A percentile compares a stretch with the other conserved stretches of the same genome.
Conservation (phyloP, 192 early-diverging fungal species). For the Gamsiella multidivaricata region DNA sequence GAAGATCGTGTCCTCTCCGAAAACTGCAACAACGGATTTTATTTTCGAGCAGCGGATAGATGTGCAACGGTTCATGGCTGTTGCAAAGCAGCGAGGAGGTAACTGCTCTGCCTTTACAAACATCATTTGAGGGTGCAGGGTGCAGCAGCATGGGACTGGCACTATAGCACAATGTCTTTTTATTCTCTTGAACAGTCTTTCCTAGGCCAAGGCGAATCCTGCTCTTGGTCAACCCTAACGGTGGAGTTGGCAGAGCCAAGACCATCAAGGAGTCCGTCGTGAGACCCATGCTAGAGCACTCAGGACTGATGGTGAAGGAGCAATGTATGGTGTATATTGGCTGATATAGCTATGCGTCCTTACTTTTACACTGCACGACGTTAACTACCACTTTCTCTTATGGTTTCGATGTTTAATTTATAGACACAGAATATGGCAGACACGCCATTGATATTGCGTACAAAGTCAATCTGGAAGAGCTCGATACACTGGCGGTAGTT, state of each 20-base stretch:
- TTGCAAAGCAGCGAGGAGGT: constrained; percentile 27
- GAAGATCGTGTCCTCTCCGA: constrained; percentile 2
- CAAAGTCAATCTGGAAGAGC: constrained; percentile 22
- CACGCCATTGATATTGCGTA: constrained; percentile 46
- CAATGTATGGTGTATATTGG: constrained; percentile 23
- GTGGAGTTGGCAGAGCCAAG: constrained; percentile 35
- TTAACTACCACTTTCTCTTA: not conserved
- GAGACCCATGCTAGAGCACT: constrained; percentile 38
- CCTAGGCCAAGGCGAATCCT: constrained; percentile 22
- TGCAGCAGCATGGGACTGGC: no score
- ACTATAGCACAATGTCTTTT: no score
- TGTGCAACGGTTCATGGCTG: constrained; percentile 10
- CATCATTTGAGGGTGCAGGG: not conserved
- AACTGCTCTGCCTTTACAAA: not conserved
- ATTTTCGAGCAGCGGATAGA: constrained; percentile 16
- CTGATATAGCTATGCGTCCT: not conserved
- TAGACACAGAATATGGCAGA: constrained; percentile 42
- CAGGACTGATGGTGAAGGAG: constrained; percentile 27
- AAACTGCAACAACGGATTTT: constrained; percentile 6
- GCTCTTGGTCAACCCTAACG: constrained; percentile 38
- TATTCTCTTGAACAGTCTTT: no score
- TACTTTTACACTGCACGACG: not conserved
- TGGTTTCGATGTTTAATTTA: not conserved
- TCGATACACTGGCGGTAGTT: constrained; percentile 31
- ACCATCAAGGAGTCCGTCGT: constrained; percentile 27